A percentile compares a stretch with the other conserved stretches of the same genome.
phyloP scores from a whole-genome alignment of 192 early-diverging fungal species.

The Mortierella claussenii region DNA sequence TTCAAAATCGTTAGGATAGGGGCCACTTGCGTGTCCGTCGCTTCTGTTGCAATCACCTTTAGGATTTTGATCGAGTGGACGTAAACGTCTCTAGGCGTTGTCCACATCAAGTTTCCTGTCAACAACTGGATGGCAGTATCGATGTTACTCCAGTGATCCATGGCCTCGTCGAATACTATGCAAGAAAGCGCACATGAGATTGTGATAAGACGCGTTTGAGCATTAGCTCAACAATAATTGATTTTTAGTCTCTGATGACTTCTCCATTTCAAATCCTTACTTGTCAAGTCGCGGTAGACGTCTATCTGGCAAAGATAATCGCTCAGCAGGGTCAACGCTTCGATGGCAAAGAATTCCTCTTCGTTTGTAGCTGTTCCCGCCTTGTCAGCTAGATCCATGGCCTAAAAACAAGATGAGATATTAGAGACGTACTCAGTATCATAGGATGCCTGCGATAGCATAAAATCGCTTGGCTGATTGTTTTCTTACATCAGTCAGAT shows the following conservation, averaged over 20 bases:
- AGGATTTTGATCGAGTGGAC: constrained; percentile 21
- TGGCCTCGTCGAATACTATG: constrained; percentile 36
- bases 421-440: too few species aligned
- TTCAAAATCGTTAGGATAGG: constrained; percentile 19
- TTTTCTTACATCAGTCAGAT: constrained; percentile 40
- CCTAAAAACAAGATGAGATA: constrained; percentile 10
- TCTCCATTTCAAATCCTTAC: too few species aligned
- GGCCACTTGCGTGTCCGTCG: constrained; percentile 14
- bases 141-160: constrained; percentile 53
- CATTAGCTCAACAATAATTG: too few species aligned
- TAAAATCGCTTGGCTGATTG: too few species aligned
- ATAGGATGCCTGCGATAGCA: too few species aligned
- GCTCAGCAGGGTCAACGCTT: constrained; percentile 18
- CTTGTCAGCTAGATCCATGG: neutral
- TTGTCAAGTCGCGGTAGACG: constrained; percentile 26
- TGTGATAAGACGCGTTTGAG: too few species aligned
- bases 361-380: constrained; percentile 21
- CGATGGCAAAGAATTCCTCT: constrained; percentile 30
- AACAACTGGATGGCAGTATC: constrained; percentile 17
- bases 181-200: neutral
- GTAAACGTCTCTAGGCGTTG: constrained; percentile 25
- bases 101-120: constrained; percentile 41
- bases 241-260: too few species aligned
- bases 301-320: constrained; percentile 40
- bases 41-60: constrained; percentile 30